phyloP scores from a whole-genome alignment of 78 protist species.

The Dictyostelium purpureum region DNA sequence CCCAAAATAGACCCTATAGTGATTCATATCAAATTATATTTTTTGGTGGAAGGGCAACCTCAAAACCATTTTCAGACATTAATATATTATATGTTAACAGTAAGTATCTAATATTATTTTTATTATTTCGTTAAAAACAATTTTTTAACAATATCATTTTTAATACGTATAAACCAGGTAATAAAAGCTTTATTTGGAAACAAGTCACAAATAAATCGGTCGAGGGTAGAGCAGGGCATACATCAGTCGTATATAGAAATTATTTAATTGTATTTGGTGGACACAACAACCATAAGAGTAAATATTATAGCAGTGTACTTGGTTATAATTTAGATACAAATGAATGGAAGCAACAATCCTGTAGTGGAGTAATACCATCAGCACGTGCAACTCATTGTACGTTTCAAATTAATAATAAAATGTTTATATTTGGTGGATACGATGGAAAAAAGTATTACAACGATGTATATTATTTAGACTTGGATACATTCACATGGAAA shows the following conservation, averaged over 20 bases:
- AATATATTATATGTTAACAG: conserved; percentile 8
- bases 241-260: conserved; percentile 13
- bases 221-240: conserved; percentile 75
- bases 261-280: conserved; percentile 66
- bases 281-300: conserved; percentile 40
- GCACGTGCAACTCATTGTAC: conserved; percentile 67
- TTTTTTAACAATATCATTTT: not conserved
- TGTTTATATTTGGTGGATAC: conserved; percentile 73
- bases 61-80: conserved; percentile 65
- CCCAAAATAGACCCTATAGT: not conserved
- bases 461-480: conserved; percentile 53
- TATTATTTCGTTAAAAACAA: not conserved
- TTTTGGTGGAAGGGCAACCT: conserved; percentile 47
- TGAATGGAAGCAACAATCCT: conserved; percentile 58
- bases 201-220: conserved; percentile 14
- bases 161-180: not conserved
- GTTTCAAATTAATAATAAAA: conserved; percentile 6
- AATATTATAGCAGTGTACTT: conserved; percentile 46
- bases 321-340: conserved; percentile 18
- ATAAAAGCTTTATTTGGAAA: conserved; percentile 30
- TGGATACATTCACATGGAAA: conserved; percentile 41
- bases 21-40: conserved; percentile 12
- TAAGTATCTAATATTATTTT: not conserved
- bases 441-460: conserved; percentile 76
- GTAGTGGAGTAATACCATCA: conserved; percentile 35